These are phyloP conservation scores for Leccinum angustisporum DNA, from an alignment of 1,284 basidiomycete genomes.

Conservation along the genomic window DNA sequence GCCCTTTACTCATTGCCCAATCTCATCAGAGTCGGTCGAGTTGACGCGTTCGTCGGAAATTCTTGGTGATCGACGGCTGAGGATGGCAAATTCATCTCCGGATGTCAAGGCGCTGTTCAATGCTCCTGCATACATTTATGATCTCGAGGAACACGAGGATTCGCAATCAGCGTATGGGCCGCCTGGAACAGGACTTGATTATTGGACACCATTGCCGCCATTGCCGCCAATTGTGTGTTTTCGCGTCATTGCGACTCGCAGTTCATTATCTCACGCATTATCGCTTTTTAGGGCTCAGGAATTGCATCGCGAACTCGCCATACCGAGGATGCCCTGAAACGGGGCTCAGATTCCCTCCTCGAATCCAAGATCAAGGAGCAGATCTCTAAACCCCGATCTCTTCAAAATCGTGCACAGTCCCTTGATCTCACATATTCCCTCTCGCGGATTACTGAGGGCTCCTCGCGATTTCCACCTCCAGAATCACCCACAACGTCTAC, in stretches of 20 bases:
- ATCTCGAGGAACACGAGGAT: slow-evolving; percentile 70
- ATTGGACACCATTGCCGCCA: slow-evolving; percentile 81
- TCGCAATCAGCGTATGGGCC: slow-evolving; percentile 54
- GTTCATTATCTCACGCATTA: slow-evolving; percentile 20
- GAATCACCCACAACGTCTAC: slow-evolving; percentile 79
- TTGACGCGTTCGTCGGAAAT: slow-evolving; percentile 68
- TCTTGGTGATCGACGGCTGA: slow-evolving; percentile 72
- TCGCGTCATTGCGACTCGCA: slow-evolving; percentile 14
- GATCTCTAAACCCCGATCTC: slow-evolving; percentile 68
- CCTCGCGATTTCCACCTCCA: slow-evolving; percentile 58
- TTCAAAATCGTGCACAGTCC: slow-evolving; percentile 79
- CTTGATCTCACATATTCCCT: slow-evolving; percentile 78
- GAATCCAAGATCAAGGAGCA: slow-evolving; percentile 84
- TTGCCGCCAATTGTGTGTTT: slow-evolving; percentile 69
- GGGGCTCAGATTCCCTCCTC: slow-evolving; percentile 85
- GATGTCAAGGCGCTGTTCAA: slow-evolving; percentile 96
- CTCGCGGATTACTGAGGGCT: slow-evolving; percentile 70
- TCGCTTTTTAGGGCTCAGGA: slow-evolving; percentile 53
- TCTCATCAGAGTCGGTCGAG: slow-evolving; percentile 66
- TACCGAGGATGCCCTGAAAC: slow-evolving; percentile 74
- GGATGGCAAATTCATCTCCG: slow-evolving; percentile 85
- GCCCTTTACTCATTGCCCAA: slow-evolving; percentile 14
- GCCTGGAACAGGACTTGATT: slow-evolving; percentile 48
- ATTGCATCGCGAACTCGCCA: slow-evolving; percentile 63
- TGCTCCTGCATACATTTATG: slow-evolving; percentile 73